These are phyloP conservation scores for Forsythia viridissima DNA, from an alignment of 257 asterid species.

Conservation along the genomic window DNA sequence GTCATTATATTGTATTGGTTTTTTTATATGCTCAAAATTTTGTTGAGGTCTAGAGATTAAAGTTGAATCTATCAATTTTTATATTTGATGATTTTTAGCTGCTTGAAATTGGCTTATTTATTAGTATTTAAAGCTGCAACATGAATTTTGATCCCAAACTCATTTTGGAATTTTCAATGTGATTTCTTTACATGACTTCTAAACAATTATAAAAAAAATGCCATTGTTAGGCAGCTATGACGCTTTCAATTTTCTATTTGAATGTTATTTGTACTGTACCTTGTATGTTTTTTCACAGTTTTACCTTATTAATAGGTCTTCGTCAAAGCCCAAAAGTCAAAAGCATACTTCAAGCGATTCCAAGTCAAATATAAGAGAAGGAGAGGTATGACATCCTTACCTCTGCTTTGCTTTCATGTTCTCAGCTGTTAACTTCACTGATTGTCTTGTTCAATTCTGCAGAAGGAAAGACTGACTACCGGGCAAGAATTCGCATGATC, in stretches of 20 bases:
- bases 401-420: neutral
- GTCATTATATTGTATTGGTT: too few relatives aligned
- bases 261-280: neutral
- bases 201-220: neutral
- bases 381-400: slow-evolving; percentile 40
- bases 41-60: too few relatives aligned
- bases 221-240: neutral
- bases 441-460: neutral
- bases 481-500: slow-evolving; percentile 80
- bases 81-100: too few relatives aligned
- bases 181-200: neutral
- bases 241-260: neutral
- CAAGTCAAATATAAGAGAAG: slow-evolving; percentile 79
- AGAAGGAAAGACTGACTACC: slow-evolving; percentile 90
- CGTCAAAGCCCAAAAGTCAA: slow-evolving; percentile 58
- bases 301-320: slow-evolving; percentile 37
- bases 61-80: too few relatives aligned
- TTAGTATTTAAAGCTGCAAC: too few relatives aligned
- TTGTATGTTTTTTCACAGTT: neutral
- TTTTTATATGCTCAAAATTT: too few relatives aligned
- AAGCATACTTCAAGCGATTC: slow-evolving; percentile 68
- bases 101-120: too few relatives aligned
- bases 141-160: too few relatives aligned
- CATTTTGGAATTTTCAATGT: neutral
- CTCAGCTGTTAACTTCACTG: neutral